Evolutionary conservation across 257 asterid species (phyloP), one percentile per base, ranked within the genome.

Genomic region (Nicotiana sylvestris): DNA sequence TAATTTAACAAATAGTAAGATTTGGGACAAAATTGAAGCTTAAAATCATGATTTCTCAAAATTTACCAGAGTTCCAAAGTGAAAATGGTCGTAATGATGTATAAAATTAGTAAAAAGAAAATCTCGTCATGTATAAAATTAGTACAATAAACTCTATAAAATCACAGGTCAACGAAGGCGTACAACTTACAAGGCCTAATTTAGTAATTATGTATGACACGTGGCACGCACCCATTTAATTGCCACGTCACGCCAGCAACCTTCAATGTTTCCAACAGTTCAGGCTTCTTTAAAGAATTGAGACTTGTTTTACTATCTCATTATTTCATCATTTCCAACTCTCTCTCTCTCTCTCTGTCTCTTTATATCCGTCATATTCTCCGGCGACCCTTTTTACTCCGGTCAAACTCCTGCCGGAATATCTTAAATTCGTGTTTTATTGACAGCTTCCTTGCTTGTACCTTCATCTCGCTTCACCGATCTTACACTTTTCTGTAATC

Each of bases 401-500:
- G 80, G 80, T 29, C 80, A 76, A 1, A 2, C 15, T 0, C 25
- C 29, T 49, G 83, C 33, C 77, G 83, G 83, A 17, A 80, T 69
- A 69, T 49, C 53, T 9, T 12, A 35, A 56, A 80, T 25, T 57
- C 51, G 10, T 49, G 65, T 12, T 76, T 39, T 76, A 27, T 4
- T 51, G 64, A 51, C 39, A 15, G 80, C 10, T 76, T 49, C 62
- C 1, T 49, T 49, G 25, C 53, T 74, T 49, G 80, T 74, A 27
- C 80, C 80, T 15, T 72, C 51, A 43, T 43, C 51, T 43, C 35
- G n/a, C 16, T 16, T 66, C 30, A 53, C 66, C 58, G 84, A 81
- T 81, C 84, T 56, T 35, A 8, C 8, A 37, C 51, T 76, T 25
- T 66, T 56, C 56, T 25, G 53, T 85, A 56, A 93, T 78, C 85